Base-by-base conservation (phyloP, 768 basidiomycete genomes). In the Boletus subparvulus region DNA sequence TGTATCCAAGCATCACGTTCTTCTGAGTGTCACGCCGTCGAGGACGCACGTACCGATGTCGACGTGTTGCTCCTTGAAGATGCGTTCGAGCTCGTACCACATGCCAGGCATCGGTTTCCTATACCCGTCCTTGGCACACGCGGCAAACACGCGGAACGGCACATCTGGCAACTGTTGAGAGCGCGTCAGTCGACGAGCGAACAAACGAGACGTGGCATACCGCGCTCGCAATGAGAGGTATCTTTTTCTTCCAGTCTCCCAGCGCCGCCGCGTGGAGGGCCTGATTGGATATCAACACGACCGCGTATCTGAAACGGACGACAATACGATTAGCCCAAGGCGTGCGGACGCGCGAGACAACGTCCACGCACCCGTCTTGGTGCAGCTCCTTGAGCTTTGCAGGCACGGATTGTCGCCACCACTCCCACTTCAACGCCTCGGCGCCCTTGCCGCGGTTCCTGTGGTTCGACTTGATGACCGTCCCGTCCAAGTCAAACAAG, bases 21-120 rank as follows among this genome's bases (percentile, higher is more conserved):
- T 30, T 53, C 14, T 26, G 24, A n/a, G 44, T 37, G 28, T 10
- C 41, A 19, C 10, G 16, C 8, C 19, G 11, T n/a, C 1, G 13
- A 24, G 24, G 35, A 19, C 13, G 30, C 32, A 63, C 80, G 9
- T 50, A 89, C 93, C 89, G 64, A 96, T 88, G 16, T 76, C 69
- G 7, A 87, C 72, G 12, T 81, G 80, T 35, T 83, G 80, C 55
- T 80, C 73, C 7, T 69, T 71, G 63, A 86, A 90, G 37, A 90
- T 76, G 3, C 75, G 76, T 62, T 86, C 82, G 45, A 95, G 72
- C 59, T 86, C 85, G 54, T 81, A 76, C 86, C 88, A 96, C 81
- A 95, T 93, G 3, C 92, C 92, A 12, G 83, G 84, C 78, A 91
- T 87, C 4, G 94, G 94, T 70, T 97, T 97, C 16, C 94, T 78